phyloP scores from a whole-genome alignment of 768 basidiomycete species.

The Boletellus emodensis region DNA sequence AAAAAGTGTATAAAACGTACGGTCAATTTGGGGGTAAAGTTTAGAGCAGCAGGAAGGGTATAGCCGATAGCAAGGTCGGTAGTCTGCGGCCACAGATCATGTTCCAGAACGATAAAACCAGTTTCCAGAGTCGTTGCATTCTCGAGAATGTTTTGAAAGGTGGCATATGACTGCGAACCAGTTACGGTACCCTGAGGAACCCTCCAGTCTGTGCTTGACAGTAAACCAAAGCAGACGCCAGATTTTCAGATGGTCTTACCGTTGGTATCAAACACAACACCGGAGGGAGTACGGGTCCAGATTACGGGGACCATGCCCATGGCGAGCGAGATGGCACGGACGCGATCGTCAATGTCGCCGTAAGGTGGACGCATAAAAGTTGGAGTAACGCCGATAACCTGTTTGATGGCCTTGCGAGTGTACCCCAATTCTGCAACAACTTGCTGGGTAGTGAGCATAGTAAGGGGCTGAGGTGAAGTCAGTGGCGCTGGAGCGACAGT shows the following conservation, averaged over 20 bases:
- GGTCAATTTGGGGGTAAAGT: constrained; percentile 58
- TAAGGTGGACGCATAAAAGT: constrained; percentile 78
- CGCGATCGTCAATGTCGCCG: constrained; percentile 90
- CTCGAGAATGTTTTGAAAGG: constrained; percentile 70
- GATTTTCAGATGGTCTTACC: constrained; percentile 37
- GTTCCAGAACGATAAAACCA: constrained; percentile 86
- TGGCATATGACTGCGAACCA: constrained; percentile 60
- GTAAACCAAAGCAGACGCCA: constrained; percentile 5
- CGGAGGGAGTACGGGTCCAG: constrained; percentile 68
- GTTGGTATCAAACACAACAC: constrained; percentile 65
- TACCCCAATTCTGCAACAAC: constrained; percentile 93
- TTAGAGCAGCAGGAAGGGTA: constrained; percentile 72
- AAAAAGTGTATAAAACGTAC: constrained; percentile 35
- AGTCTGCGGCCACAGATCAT: constrained; percentile 80
- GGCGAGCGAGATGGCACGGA: constrained; percentile 82
- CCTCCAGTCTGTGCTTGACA: constrained; percentile 63
- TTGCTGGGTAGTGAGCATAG: constrained; percentile 71
- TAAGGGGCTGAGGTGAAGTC: constrained; percentile 45
- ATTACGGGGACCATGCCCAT: constrained; percentile 92
- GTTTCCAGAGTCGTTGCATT: constrained; percentile 59
- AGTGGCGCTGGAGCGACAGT: constrained; percentile 10
- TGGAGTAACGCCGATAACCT: constrained; percentile 70
- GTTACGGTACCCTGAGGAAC: constrained; percentile 73
- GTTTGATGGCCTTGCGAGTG: constrained; percentile 82
- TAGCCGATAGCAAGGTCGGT: constrained; percentile 90